These are phyloP conservation scores for Rhizopogon roseolus DNA, from an alignment of 768 basidiomycete genomes.

Conservation along the genomic window DNA sequence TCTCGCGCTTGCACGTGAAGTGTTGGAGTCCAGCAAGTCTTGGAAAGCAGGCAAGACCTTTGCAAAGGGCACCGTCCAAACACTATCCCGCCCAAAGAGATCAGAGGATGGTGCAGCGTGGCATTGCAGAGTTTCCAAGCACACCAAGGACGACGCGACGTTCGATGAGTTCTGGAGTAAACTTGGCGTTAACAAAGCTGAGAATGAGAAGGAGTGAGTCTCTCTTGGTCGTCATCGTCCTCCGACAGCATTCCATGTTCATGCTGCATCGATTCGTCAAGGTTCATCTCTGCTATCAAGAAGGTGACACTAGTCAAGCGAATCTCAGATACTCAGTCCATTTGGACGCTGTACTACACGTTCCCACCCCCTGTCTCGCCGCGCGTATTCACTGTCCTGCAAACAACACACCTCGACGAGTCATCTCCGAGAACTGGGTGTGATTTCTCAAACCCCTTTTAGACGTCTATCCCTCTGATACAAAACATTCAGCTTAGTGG, in stretches of 20 bases:
- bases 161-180: constrained; percentile 74
- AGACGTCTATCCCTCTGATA: background rate
- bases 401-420: constrained; percentile 51
- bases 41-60: constrained; percentile 72
- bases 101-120: constrained; percentile 56
- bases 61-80: constrained; percentile 50
- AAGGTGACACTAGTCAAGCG: constrained; percentile 59
- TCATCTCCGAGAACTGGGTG: constrained; percentile 55
- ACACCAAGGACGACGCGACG: constrained; percentile 57
- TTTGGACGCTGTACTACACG: constrained; percentile 72
- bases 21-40: constrained; percentile 49
- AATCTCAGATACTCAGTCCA: constrained; percentile 55
- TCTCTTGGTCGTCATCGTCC: background rate
- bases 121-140: constrained; percentile 66
- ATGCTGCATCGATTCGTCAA: constrained; percentile 18
- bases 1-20: constrained; percentile 44
- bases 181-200: constrained; percentile 59
- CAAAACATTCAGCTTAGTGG: constrained; percentile 22
- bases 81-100: constrained; percentile 46
- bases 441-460: constrained; percentile 11
- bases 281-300: constrained; percentile 62
- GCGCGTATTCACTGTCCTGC: constrained; percentile 72
- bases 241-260: background rate
- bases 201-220: constrained; percentile 64
- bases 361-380: constrained; percentile 69